Conservation (phyloP, 495 filamentous ascomycete genomes). For the Aspergillus carlsbadensis region DNA sequence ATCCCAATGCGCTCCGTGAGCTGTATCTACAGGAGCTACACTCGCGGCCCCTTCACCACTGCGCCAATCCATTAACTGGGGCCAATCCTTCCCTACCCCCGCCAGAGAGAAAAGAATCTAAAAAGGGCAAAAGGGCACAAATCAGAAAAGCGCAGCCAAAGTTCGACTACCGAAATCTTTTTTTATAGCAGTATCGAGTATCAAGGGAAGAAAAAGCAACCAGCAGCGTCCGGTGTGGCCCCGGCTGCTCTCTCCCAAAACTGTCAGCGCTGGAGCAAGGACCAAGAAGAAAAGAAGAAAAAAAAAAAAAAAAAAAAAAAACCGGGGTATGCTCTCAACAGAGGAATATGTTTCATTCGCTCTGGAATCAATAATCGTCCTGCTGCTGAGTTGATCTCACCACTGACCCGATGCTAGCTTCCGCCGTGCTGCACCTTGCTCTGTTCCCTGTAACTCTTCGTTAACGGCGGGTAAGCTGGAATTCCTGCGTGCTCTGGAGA, state of each 20-base stretch:
- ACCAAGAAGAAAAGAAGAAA: neutral
- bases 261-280: conserved; percentile 6
- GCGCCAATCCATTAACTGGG: neutral
- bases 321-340: conserved; percentile 14
- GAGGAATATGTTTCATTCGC: conserved; percentile 11
- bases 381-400: conserved; percentile 15
- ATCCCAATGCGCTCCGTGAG: neutral
- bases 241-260: conserved; percentile 3
- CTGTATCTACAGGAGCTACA: conserved; percentile 4
- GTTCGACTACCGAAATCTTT: neutral
- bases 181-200: neutral
- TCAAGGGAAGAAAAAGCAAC: neutral
- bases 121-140: neutral
- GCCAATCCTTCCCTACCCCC: neutral
- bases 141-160: neutral
- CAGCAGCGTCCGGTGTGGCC: neutral
- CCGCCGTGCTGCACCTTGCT: conserved; percentile 15
- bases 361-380: neutral
- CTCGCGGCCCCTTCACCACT: conserved; percentile 12
- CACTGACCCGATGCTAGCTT: conserved; percentile 21
- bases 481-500: conserved; percentile 13
- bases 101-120: conserved; percentile 2
- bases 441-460: conserved; percentile 15
- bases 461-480: conserved; percentile 30
- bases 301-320: conserved; percentile 6